These are phyloP conservation scores for Coprinopsis strossmayeri DNA, from an alignment of 768 basidiomycete species.

Conservation along the genomic window DNA sequence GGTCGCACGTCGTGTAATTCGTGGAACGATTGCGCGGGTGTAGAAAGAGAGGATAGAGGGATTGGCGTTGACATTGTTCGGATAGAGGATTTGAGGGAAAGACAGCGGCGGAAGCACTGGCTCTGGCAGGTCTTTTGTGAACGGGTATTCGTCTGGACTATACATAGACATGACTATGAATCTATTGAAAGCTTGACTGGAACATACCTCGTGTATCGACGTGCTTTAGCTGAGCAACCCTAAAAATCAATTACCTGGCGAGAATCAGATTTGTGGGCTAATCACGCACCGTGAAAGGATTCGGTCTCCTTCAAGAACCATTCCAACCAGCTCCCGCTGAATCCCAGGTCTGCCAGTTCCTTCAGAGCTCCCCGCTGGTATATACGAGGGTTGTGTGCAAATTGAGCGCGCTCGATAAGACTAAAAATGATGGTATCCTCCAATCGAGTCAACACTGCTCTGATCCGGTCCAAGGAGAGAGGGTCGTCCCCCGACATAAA, in stretches of 20 bases:
- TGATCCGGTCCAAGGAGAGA: conserved; percentile 81
- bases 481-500: conserved; percentile 75
- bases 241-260: too few relatives aligned
- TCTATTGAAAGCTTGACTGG: not conserved
- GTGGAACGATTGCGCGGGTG: conserved; percentile 79
- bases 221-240: conserved; percentile 86
- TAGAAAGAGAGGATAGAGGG: conserved; percentile 86
- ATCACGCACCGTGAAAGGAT: conserved; percentile 86
- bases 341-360: conserved; percentile 68
- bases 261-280: too few relatives aligned
- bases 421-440: conserved; percentile 99
- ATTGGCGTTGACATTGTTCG: conserved; percentile 83
- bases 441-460: conserved; percentile 79
- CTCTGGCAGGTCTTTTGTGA: conserved; percentile 72
- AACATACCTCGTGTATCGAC: conserved; percentile 84
- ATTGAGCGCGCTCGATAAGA: conserved; percentile 95
- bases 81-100: conserved; percentile 74
- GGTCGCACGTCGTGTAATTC: conserved; percentile 74
- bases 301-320: conserved; percentile 98
- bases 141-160: conserved; percentile 98
- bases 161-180: not conserved
- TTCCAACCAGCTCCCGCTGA: conserved; percentile 87
- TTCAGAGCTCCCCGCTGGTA: conserved; percentile 77
- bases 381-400: conserved; percentile 87
- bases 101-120: conserved; percentile 71